Evolutionary conservation across 2,329 filamentous ascomycete species (phyloP).

Genomic region (Pestalotiopsis sp.): DNA sequence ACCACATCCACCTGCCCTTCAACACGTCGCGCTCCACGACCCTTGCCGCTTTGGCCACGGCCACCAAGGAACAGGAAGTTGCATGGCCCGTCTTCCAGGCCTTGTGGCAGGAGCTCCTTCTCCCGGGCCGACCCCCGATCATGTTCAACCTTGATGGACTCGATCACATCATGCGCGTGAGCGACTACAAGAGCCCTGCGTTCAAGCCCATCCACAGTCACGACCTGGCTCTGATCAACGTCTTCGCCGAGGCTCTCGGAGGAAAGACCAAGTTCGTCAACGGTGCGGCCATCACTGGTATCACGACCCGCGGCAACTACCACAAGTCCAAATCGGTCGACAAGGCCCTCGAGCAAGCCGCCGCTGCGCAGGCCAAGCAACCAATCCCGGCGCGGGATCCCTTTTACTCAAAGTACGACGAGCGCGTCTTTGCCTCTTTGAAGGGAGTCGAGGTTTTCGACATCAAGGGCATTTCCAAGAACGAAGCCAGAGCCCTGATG

Average conservation of each 20-base stretch:
- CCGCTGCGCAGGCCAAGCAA: slow-evolving; percentile 40
- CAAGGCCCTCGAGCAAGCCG: slow-evolving; percentile 63
- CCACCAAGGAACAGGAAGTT: slow-evolving; percentile 73
- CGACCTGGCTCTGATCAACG: slow-evolving; percentile 75
- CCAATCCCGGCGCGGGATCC: slow-evolving; percentile 48
- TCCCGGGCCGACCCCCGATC: slow-evolving; percentile 52
- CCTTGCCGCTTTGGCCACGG: slow-evolving; percentile 70
- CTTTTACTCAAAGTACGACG: slow-evolving; percentile 59
- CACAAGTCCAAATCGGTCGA: slow-evolving; percentile 68
- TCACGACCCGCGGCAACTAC: slow-evolving; percentile 73
- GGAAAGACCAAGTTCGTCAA: slow-evolving; percentile 63
- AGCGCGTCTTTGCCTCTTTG: slow-evolving; percentile 56
- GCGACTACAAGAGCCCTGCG: slow-evolving; percentile 73
- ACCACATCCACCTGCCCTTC: slow-evolving; percentile 62
- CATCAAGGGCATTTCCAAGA: slow-evolving; percentile 70
- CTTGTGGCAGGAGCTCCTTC: slow-evolving; percentile 77
- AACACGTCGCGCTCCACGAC: slow-evolving; percentile 59
- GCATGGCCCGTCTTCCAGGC: slow-evolving; percentile 82
- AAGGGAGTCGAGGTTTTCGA: slow-evolving; percentile 54
- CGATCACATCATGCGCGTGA: slow-evolving; percentile 77
- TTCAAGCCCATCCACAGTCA: slow-evolving; percentile 82
- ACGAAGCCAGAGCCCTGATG: slow-evolving; percentile 78
- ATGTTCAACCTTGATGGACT: slow-evolving; percentile 80
- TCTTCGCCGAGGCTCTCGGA: slow-evolving; percentile 74
- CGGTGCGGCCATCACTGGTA: slow-evolving; percentile 78